Evolutionary conservation across 352 stramenopile genomes (phyloP).

Genomic region (Albugo laibachii): DNA sequence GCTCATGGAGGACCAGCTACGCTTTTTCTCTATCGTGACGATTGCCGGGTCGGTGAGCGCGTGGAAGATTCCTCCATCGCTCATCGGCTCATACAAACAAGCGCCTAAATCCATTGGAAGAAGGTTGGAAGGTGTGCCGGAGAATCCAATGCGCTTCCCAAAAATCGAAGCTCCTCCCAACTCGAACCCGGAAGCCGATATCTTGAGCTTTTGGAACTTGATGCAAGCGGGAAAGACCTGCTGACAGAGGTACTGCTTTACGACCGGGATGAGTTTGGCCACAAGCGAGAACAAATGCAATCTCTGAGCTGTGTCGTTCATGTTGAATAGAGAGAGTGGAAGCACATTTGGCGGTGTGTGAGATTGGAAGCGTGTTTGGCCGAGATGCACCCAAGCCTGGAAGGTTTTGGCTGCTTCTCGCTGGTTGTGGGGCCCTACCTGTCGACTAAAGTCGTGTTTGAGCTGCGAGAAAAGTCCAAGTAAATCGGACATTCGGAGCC

Average conservation of each 20-base stretch:
- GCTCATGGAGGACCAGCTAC: constrained; percentile 58
- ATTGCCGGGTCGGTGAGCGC: constrained; percentile 89
- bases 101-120: constrained; percentile 96
- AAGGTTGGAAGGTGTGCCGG: constrained; percentile 96
- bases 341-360: too few species aligned
- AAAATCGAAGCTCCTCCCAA: constrained; percentile 97
- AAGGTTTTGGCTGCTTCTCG: constrained; percentile 63
- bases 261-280: constrained; percentile 81
- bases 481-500: constrained; percentile 67
- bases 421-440: constrained; percentile 63
- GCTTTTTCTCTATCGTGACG: constrained; percentile 63
- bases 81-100: constrained; percentile 96
- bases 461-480: constrained; percentile 74
- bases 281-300: constrained; percentile 88
- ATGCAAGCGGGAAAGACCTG: constrained; percentile 99
- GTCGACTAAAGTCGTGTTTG: constrained; percentile 73
- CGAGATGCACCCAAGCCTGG: constrained; percentile 41
- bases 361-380: too few species aligned
- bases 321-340: constrained; percentile 93
- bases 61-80: constrained; percentile 97
- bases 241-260: constrained; percentile 96
- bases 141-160: constrained; percentile 94
- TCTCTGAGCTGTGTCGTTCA: constrained; percentile 93
- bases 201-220: constrained; percentile 97
- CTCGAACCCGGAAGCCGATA: constrained; percentile 97